These are phyloP conservation scores for Begonia loranthoides DNA, from an alignment of 306 rosid species.

Conservation along the genomic window DNA sequence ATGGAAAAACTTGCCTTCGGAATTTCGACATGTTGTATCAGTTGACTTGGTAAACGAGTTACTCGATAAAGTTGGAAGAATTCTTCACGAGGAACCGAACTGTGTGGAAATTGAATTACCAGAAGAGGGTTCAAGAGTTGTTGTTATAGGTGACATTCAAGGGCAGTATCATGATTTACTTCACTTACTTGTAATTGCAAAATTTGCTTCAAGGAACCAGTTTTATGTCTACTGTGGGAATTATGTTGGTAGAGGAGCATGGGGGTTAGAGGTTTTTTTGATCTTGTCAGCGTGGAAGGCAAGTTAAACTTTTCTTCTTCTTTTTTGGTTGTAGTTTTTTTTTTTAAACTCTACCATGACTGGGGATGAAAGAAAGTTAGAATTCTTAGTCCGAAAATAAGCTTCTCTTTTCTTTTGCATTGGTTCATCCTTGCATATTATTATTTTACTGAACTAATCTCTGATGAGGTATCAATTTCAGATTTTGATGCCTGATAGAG, in stretches of 20 bases:
- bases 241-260: constrained; percentile 69
- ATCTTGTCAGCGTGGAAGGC: constrained; percentile 92
- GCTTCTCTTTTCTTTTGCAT: neutral
- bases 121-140: constrained; percentile 53
- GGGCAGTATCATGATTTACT: constrained; percentile 80
- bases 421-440: neutral
- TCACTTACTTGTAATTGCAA: constrained; percentile 44
- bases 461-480: constrained; percentile 14
- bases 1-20: constrained; percentile 28
- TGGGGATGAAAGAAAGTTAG: constrained; percentile 2
- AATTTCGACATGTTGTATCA: constrained; percentile 38
- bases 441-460: neutral
- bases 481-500: constrained; percentile 88
- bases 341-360: neutral
- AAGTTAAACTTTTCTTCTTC: constrained; percentile 13
- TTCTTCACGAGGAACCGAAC: constrained; percentile 55
- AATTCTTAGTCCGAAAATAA: neutral
- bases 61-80: constrained; percentile 32
- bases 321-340: constrained; percentile 3
- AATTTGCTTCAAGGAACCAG: constrained; percentile 61
- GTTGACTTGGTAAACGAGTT: constrained; percentile 42
- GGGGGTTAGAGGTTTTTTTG: constrained; percentile 76
- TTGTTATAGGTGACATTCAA: constrained; percentile 67
- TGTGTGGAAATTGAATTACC: constrained; percentile 62
- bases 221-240: constrained; percentile 73